Conservation (phyloP, 1,139 yeast genomes). For the Casaregolazyma suthepensis region DNA sequence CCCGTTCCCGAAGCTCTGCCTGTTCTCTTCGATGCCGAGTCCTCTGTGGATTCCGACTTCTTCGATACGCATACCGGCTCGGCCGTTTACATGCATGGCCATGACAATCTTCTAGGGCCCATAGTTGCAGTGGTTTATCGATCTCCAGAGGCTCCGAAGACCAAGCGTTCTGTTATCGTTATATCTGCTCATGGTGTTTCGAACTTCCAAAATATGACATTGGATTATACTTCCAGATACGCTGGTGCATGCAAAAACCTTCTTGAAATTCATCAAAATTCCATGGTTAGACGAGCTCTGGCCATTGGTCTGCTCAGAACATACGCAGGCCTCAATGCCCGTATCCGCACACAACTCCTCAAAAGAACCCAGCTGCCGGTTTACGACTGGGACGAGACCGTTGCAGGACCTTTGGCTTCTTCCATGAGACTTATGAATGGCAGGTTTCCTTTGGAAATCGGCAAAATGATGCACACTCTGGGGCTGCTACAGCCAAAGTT, state of each 20-base stretch:
- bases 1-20: not conserved
- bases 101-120: slow-evolving; percentile 32
- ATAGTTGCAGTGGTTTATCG: slow-evolving; percentile 31
- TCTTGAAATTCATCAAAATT: slow-evolving; percentile 41
- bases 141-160: slow-evolving; percentile 13
- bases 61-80: slow-evolving; percentile 16
- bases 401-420: slow-evolving; percentile 70
- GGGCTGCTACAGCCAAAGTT: slow-evolving; percentile 58
- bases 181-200: slow-evolving; percentile 68
- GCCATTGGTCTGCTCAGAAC: slow-evolving; percentile 71
- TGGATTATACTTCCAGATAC: slow-evolving; percentile 58
- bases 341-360: slow-evolving; percentile 22
- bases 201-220: slow-evolving; percentile 53
- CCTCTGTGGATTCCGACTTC: slow-evolving; percentile 23
- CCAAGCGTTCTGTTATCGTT: slow-evolving; percentile 48
- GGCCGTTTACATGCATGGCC: slow-evolving; percentile 35
- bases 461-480: slow-evolving; percentile 42
- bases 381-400: slow-evolving; percentile 58
- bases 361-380: slow-evolving; percentile 11
- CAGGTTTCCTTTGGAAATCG: slow-evolving; percentile 51
- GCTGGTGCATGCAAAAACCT: slow-evolving; percentile 77
- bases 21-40: slow-evolving; percentile 27
- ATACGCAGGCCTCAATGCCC: slow-evolving; percentile 46
- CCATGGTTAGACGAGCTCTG: slow-evolving; percentile 64
- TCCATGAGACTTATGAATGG: slow-evolving; percentile 47